Evolutionary conservation across 2,329 filamentous ascomycete genomes (phyloP).

Genomic region (Xylaria sp.): DNA sequence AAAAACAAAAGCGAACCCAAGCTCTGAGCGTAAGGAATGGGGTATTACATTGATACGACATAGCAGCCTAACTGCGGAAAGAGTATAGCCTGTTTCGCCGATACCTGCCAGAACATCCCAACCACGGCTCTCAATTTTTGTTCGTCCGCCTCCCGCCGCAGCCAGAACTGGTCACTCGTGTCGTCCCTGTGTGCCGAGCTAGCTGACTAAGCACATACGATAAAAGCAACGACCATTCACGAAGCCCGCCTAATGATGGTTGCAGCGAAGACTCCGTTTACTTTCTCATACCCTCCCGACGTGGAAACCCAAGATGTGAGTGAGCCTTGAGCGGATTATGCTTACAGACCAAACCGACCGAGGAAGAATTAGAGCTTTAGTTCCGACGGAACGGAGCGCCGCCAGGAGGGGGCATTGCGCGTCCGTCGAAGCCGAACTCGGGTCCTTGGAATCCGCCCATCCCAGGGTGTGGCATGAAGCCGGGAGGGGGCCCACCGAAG

Average conservation of each 20-base stretch:
- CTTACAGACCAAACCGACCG: not conserved
- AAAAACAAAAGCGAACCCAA: not conserved
- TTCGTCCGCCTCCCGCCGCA: not conserved
- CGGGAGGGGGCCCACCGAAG: constrained; percentile 53
- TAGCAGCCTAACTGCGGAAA: constrained; percentile 15
- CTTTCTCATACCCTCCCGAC: no score
- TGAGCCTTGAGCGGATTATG: not conserved
- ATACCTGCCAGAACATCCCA: constrained; percentile 1
- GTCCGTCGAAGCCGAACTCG: constrained; percentile 61
- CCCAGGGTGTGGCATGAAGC: constrained; percentile 60
- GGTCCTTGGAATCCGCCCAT: constrained; percentile 63
- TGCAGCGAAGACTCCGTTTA: no score
- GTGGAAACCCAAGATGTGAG: constrained; percentile 8
- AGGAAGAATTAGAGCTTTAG: constrained; percentile 20
- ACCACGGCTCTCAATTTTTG: constrained; percentile 12
- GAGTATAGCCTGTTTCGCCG: constrained; percentile 6
- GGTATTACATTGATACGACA: constrained; percentile 36
- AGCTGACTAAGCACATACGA: no score
- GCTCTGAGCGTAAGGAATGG: constrained; percentile 26
- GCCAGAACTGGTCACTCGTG: no score
- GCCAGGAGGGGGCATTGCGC: constrained; percentile 59
- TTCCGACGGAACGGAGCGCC: constrained; percentile 47
- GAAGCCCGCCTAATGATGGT: no score
- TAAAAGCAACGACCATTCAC: no score
- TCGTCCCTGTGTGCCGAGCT: no score